These are phyloP conservation scores for Camelina hispida DNA, from an alignment of 345 rosid genomes.

Conservation along the genomic window DNA sequence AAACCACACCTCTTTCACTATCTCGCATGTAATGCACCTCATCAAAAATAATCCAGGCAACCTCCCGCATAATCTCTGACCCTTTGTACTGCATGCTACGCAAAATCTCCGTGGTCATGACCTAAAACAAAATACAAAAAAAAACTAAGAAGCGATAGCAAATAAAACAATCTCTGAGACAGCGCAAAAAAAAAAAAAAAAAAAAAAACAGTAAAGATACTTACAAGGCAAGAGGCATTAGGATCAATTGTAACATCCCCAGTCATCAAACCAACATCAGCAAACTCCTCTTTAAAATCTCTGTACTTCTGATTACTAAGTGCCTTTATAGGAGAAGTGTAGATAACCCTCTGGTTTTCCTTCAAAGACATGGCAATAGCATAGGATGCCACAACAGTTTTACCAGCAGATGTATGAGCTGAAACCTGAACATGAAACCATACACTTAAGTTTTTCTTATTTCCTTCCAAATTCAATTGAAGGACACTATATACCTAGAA, in stretches of 20 bases:
- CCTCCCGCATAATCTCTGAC: slow-evolving; percentile 90
- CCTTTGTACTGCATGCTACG: slow-evolving; percentile 98
- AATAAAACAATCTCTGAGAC: slow-evolving; percentile 3
- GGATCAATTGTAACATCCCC: slow-evolving; percentile 98
- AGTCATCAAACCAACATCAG: slow-evolving; percentile 98
- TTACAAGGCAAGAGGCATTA: slow-evolving; percentile 90
- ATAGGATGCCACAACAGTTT: slow-evolving; percentile 92
- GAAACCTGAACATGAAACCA: slow-evolving; percentile 65
- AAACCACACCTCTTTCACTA: slow-evolving; percentile 96
- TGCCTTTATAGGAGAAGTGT: slow-evolving; percentile 97
- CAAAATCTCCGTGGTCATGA: slow-evolving; percentile 99
- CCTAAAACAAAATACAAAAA: slow-evolving; percentile 57
- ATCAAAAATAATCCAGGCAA: slow-evolving; percentile 97
- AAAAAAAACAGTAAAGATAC: slow-evolving; percentile 15
- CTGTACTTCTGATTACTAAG: slow-evolving; percentile 95
- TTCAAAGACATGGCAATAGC: slow-evolving; percentile 95
- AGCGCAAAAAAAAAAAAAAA: not conserved
- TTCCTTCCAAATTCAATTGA: not conserved
- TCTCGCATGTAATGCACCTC: slow-evolving; percentile 99
- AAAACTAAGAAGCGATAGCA: slow-evolving; percentile 39
- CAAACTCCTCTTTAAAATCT: slow-evolving; percentile 96
- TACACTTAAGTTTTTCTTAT: slow-evolving; percentile 21
- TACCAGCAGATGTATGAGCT: slow-evolving; percentile 99
- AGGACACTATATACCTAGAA: not conserved
- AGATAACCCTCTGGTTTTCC: slow-evolving; percentile 88